Conservation (phyloP, 2,329 filamentous ascomycete genomes). For the Epichloe sibirici region DNA sequence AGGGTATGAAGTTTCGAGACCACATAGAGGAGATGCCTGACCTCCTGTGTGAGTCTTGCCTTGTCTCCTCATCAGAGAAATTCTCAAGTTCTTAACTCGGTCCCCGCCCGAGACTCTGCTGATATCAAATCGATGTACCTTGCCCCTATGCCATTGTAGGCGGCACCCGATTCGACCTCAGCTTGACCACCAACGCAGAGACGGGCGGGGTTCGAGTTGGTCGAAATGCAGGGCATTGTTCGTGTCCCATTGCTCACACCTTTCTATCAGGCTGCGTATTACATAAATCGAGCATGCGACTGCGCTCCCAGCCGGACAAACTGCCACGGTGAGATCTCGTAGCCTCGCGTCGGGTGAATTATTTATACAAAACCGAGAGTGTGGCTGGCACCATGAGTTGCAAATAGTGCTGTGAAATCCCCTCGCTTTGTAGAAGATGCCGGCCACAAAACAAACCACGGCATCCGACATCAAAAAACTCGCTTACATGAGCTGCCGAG, state of each 20-base stretch:
- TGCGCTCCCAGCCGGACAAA: constrained; percentile 13
- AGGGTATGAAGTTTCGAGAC: too few relatives aligned
- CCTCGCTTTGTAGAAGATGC: too few relatives aligned
- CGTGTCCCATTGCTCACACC: neutral
- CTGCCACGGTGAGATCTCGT: constrained; percentile 5
- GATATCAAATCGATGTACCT: neutral
- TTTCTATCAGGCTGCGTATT: constrained; percentile 14
- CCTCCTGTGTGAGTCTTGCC: constrained; percentile 9
- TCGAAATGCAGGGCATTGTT: constrained; percentile 19
- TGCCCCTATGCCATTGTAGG: constrained; percentile 47
- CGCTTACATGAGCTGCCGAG: too few relatives aligned
- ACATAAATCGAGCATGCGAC: constrained; percentile 17
- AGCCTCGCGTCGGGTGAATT: too few relatives aligned
- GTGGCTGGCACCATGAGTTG: too few relatives aligned
- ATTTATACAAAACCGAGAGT: too few relatives aligned
- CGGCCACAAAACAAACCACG: too few relatives aligned
- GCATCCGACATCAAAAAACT: too few relatives aligned
- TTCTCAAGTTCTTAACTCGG: constrained; percentile 15
- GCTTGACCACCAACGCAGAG: constrained; percentile 36
- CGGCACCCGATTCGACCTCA: constrained; percentile 46
- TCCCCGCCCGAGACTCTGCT: neutral
- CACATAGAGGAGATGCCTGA: too few relatives aligned
- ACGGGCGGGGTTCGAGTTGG: constrained; percentile 39
- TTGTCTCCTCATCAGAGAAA: constrained; percentile 10
- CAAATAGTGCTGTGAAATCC: neutral